Evolutionary conservation across 345 rosid species (phyloP).

Genomic region (Firmiana major): DNA sequence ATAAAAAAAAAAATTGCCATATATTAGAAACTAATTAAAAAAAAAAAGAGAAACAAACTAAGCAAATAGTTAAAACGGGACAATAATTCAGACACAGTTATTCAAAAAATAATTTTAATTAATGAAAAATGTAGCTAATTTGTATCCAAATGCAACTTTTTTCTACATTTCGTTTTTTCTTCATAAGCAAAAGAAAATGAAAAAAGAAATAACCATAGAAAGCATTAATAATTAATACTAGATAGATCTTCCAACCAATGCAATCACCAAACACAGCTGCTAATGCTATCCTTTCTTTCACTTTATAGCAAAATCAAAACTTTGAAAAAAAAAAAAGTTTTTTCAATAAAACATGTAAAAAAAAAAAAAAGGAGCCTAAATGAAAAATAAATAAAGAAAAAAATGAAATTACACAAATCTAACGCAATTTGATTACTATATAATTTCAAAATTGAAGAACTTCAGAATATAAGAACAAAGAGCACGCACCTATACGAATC

Average conservation of each 20-base stretch:
- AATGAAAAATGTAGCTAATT: background rate
- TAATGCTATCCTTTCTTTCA: background rate
- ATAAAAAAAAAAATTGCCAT: background rate
- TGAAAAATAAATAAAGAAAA: background rate
- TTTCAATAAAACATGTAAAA: background rate
- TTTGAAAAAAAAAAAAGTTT: background rate
- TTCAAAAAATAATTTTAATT: background rate
- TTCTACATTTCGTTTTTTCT: background rate
- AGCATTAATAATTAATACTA: background rate
- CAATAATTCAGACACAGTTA: background rate
- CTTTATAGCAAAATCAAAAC: background rate
- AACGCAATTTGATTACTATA: background rate
- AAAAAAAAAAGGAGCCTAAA: background rate
- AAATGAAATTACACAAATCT: background rate
- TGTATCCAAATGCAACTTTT: background rate
- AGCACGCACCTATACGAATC: constrained; percentile 39
- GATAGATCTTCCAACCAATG: background rate
- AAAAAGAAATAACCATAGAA: background rate
- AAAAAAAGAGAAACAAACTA: background rate
- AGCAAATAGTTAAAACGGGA: background rate
- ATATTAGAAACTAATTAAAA: background rate
- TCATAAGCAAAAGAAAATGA: background rate
- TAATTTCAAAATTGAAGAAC: background rate
- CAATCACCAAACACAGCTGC: background rate
- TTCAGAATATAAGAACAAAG: background rate